Percentiles rank a stretch among this genome's conserved stretches.
These are phyloP conservation scores for Rhizoclosmatium globosum DNA, from an alignment of 192 early-diverging fungal genomes.

Conservation along the genomic window DNA sequence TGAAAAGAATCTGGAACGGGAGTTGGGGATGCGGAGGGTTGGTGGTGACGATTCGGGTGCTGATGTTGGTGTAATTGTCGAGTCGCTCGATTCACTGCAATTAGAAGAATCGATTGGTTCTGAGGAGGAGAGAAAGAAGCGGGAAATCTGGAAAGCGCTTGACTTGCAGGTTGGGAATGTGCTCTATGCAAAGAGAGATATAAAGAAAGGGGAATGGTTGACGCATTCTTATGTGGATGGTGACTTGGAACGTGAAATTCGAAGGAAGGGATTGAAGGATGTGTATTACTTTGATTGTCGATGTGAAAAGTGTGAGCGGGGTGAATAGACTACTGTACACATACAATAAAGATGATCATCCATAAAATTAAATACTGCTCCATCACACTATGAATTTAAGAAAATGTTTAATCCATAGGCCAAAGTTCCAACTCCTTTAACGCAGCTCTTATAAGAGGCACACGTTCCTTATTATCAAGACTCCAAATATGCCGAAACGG, in stretches of 20 bases:
- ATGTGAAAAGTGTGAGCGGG: slow-evolving; percentile 29
- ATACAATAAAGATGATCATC: neutral
- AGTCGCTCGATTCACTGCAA: neutral
- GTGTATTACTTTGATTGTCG: slow-evolving; percentile 39
- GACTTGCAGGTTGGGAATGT: slow-evolving; percentile 10
- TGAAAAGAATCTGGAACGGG: slow-evolving; percentile 39
- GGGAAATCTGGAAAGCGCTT: slow-evolving; percentile 3
- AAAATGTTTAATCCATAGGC: too few species aligned
- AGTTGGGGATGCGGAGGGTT: slow-evolving; percentile 5
- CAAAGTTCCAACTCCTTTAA: too few species aligned
- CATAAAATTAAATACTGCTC: too few species aligned
- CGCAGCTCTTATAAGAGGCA: too few species aligned
- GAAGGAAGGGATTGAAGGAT: slow-evolving; percentile 26
- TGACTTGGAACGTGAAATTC: neutral
- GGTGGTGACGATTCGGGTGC: neutral
- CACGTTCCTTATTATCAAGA: too few species aligned
- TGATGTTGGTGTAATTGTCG: neutral
- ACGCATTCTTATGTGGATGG: slow-evolving; percentile 36
- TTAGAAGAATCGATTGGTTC: neutral
- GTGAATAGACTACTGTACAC: neutral
- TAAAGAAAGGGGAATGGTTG: slow-evolving; percentile 15
- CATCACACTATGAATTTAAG: too few species aligned
- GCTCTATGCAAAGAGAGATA: slow-evolving; percentile 23
- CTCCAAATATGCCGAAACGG: too few species aligned
- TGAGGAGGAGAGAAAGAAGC: neutral